Evolutionary conservation across 1,284 basidiomycete genomes (phyloP).

Genomic region (Austropuccinia psidii): DNA sequence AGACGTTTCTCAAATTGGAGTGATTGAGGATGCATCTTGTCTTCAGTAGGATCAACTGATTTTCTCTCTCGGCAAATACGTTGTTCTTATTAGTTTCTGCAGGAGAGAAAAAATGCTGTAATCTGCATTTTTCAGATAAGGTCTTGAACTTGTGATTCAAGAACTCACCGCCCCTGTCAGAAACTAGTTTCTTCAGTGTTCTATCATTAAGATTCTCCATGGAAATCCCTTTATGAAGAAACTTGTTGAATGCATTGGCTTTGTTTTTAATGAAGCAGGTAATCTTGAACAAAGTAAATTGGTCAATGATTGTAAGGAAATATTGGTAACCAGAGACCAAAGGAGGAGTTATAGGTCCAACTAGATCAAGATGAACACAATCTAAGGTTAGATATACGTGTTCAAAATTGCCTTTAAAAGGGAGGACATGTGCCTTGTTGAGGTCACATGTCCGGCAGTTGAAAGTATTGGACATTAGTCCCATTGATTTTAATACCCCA

Average conservation of each 20-base stretch:
- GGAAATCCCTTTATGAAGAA: too few species aligned
- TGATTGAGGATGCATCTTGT: slow-evolving; percentile 43
- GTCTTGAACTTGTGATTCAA: slow-evolving; percentile 40
- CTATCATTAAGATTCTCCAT: too few species aligned
- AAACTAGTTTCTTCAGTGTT: neutral
- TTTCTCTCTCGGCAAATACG: slow-evolving; percentile 44
- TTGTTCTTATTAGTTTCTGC: slow-evolving; percentile 49
- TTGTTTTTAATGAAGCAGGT: neutral
- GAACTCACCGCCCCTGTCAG: slow-evolving; percentile 48
- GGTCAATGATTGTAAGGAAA: neutral
- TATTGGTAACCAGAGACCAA: neutral
- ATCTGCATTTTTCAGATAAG: slow-evolving; percentile 45
- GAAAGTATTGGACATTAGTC: too few species aligned
- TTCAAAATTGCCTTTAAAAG: too few species aligned
- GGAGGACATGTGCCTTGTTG: too few species aligned
- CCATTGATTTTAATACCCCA: too few species aligned
- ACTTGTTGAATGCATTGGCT: neutral
- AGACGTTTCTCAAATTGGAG: slow-evolving; percentile 42
- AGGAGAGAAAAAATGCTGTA: slow-evolving; percentile 44
- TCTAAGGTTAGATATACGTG: too few species aligned
- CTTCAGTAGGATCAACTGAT: slow-evolving; percentile 44
- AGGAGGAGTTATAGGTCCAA: neutral
- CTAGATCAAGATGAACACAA: slow-evolving; percentile 5
- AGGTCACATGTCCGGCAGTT: too few species aligned
- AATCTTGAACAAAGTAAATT: neutral